phyloP scores from a whole-genome alignment of 1,284 basidiomycete genomes.

The Testicularia cyperi region DNA sequence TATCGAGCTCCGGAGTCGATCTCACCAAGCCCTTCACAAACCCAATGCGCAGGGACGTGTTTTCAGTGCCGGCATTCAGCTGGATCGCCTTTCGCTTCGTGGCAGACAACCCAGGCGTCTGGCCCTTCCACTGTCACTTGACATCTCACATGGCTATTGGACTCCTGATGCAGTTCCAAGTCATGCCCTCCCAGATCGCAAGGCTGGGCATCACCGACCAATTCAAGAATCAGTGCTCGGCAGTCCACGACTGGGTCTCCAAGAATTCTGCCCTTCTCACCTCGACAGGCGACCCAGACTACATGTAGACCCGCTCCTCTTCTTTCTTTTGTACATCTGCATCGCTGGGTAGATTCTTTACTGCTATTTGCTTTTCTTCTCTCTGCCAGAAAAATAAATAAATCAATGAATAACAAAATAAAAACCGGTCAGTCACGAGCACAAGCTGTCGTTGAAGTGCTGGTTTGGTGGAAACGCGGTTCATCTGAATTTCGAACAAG shows the following conservation, averaged over 20 bases:
- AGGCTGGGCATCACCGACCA: conserved; percentile 4
- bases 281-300: conserved; percentile 9
- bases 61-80: conserved; percentile 38
- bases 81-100: conserved; percentile 44
- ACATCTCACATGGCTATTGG: conserved; percentile 39
- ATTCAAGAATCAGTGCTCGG: conserved; percentile 16
- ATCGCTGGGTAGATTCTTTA: too few species aligned
- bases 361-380: too few species aligned
- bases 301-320: too few species aligned
- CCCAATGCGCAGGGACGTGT: conserved; percentile 45
- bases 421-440: too few species aligned
- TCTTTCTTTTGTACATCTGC: too few species aligned
- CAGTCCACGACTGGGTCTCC: conserved; percentile 20
- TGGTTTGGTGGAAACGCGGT: too few species aligned
- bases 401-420: too few species aligned
- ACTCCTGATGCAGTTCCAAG: conserved; percentile 41
- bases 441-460: too few species aligned
- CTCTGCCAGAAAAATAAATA: too few species aligned
- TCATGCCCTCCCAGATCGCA: conserved; percentile 21
- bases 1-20: conserved; percentile 1
- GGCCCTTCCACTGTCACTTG: conserved; percentile 49
- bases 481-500: too few species aligned
- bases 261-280: conserved; percentile 17
- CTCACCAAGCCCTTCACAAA: conserved; percentile 15
- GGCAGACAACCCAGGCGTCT: conserved; percentile 49